phyloP scores from a whole-genome alignment of 2,329 filamentous ascomycete species.

The Fusarium domesticum region DNA sequence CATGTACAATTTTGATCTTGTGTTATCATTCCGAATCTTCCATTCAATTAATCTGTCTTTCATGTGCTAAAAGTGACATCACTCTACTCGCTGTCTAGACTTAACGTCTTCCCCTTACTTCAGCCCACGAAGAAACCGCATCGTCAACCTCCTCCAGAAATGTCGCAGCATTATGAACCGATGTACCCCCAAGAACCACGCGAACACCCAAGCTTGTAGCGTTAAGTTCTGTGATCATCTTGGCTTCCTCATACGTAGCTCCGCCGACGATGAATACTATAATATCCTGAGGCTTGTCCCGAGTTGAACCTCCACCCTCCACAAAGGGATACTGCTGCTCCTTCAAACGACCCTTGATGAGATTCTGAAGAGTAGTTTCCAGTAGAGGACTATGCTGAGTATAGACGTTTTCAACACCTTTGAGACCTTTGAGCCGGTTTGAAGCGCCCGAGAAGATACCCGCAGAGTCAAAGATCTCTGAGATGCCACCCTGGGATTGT shows the following conservation, averaged over 20 bases:
- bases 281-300: conserved; percentile 95
- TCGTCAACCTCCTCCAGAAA: conserved; percentile 93
- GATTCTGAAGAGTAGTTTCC: conserved; percentile 82
- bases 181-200: conserved; percentile 85
- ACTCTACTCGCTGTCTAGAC: neutral
- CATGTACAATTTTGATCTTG: no score
- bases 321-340: conserved; percentile 92
- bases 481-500: conserved; percentile 72
- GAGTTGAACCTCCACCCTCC: conserved; percentile 79
- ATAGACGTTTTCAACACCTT: conserved; percentile 98
- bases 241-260: conserved; percentile 93
- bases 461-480: conserved; percentile 86
- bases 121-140: conserved; percentile 82
- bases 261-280: conserved; percentile 93
- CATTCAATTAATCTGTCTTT: no score
- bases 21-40: no score
- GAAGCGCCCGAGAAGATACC: conserved; percentile 89
- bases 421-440: conserved; percentile 87
- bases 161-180: conserved; percentile 79
- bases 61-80: conserved; percentile 3
- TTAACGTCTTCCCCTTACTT: conserved; percentile 42
- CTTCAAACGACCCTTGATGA: conserved; percentile 86
- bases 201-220: conserved; percentile 83
- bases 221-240: conserved; percentile 93
- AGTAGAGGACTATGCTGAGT: conserved; percentile 92